A percentile compares a stretch with the other conserved stretches of the same genome.
Conservation (phyloP, 2,329 filamentous ascomycete species). For the Verruconis gallopava region DNA sequence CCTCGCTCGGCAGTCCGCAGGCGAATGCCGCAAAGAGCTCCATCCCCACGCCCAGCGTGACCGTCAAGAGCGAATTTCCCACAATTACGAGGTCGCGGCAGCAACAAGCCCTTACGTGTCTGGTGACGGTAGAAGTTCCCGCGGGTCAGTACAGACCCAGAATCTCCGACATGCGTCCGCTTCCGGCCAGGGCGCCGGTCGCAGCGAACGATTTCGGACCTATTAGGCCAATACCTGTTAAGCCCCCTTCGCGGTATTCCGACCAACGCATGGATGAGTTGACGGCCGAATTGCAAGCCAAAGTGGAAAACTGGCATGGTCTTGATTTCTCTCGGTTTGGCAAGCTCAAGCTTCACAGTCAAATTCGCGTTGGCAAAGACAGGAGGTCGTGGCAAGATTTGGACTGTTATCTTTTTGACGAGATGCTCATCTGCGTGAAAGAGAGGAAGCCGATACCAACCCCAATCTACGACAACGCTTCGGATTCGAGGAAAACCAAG, state of each 20-base stretch:
- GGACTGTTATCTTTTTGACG: constrained; percentile 90
- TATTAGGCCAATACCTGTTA: background rate
- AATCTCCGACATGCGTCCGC: constrained; percentile 57
- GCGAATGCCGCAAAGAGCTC: constrained; percentile 60
- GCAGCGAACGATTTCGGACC: constrained; percentile 27
- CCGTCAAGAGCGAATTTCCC: constrained; percentile 90
- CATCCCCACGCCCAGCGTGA: constrained; percentile 83
- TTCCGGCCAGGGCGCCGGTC: constrained; percentile 39
- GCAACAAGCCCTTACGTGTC: constrained; percentile 86
- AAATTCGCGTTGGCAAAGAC: constrained; percentile 88
- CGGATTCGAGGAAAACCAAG: constrained; percentile 49
- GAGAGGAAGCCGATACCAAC: constrained; percentile 58
- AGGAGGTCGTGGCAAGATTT: constrained; percentile 94
- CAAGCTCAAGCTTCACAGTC: constrained; percentile 78
- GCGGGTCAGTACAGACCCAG: constrained; percentile 85
- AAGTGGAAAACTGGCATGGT: constrained; percentile 98
- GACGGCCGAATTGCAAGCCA: constrained; percentile 67
- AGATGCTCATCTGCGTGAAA: constrained; percentile 99
- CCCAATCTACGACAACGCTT: background rate
- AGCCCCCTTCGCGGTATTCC: constrained; percentile 39
- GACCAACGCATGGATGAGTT: constrained; percentile 65
- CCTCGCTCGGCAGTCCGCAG: constrained; percentile 62
- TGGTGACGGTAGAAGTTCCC: constrained; percentile 86
- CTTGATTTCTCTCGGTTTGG: constrained; percentile 89
- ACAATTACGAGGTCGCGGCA: constrained; percentile 84